phyloP scores from a whole-genome alignment of 106 monocot species.

The Acorus gramineus region DNA sequence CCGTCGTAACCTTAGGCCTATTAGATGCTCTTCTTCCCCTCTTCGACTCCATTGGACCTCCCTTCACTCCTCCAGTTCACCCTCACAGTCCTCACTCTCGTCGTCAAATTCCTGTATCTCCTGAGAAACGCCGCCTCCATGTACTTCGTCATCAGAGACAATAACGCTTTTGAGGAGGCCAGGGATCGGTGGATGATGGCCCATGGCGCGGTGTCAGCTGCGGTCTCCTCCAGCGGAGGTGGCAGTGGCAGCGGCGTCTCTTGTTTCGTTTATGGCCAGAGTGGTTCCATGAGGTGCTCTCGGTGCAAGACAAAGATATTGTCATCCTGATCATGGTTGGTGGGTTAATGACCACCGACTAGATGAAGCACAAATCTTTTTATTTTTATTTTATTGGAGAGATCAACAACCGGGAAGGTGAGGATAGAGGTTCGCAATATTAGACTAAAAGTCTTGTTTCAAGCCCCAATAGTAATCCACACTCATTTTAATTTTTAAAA shows the following conservation, averaged over 20 bases:
- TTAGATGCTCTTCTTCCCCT: conserved; percentile 35
- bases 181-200: conserved; percentile 1
- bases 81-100: conserved; percentile 29
- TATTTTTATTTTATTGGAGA: too few species aligned
- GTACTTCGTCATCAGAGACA: conserved; percentile 30
- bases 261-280: conserved; percentile 29
- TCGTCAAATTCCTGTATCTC: conserved; percentile 15
- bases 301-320: conserved; percentile 50
- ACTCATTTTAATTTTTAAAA: too few species aligned
- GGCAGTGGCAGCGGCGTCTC: neutral
- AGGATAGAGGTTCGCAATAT: too few species aligned
- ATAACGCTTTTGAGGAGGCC: neutral
- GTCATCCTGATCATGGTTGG: too few species aligned
- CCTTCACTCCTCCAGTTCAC: conserved; percentile 23
- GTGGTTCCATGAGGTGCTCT: conserved; percentile 34
- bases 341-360: too few species aligned
- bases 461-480: too few species aligned
- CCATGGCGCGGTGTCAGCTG: neutral
- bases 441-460: too few species aligned
- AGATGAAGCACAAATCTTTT: too few species aligned
- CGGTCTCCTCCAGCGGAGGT: conserved; percentile 11
- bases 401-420: too few species aligned
- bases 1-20: conserved; percentile 11
- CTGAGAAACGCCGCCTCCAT: conserved; percentile 18
- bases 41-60: conserved; percentile 24